These are phyloP conservation scores for Apiospora malaysiana DNA, from an alignment of 2,329 filamentous ascomycete genomes.

Conservation along the genomic window DNA sequence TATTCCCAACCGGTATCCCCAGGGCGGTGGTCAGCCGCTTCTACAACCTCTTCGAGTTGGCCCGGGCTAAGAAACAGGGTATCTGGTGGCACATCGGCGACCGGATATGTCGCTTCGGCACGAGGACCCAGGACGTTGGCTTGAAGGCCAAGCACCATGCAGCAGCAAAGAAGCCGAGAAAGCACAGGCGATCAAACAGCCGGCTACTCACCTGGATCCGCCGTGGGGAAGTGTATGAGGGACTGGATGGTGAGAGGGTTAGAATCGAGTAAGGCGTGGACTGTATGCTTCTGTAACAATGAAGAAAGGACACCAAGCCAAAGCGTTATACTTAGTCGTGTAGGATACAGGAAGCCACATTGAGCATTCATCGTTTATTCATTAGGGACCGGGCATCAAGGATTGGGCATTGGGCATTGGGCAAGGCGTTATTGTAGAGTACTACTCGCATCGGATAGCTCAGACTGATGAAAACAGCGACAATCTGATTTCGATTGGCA, in stretches of 20 bases:
- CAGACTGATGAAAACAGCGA: background rate
- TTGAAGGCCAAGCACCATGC: slow-evolving; percentile 14
- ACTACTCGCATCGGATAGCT: slow-evolving; percentile 1
- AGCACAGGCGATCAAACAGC: background rate
- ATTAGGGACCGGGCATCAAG: background rate
- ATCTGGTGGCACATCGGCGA: slow-evolving; percentile 21
- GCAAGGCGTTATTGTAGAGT: background rate
- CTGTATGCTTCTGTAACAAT: no score
- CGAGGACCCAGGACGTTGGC: background rate
- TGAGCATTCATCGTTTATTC: background rate
- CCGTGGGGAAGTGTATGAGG: slow-evolving; percentile 14
- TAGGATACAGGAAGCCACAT: background rate
- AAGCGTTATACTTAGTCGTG: background rate
- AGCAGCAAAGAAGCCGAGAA: background rate
- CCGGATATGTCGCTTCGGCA: slow-evolving; percentile 15
- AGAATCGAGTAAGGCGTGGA: background rate
- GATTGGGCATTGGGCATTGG: background rate
- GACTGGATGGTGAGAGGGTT: background rate
- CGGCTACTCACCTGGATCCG: slow-evolving; percentile 17
- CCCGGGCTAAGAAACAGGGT: slow-evolving; percentile 20
- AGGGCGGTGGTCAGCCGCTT: background rate
- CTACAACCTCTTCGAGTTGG: background rate
- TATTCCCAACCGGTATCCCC: slow-evolving; percentile 1
- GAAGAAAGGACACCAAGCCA: background rate
- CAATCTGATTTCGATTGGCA: background rate